Evolutionary conservation across 371 early-diverging fungal species (phyloP), one percentile per base, ranked within the genome.

Genomic region (Lichtheimia hyalospora): DNA sequence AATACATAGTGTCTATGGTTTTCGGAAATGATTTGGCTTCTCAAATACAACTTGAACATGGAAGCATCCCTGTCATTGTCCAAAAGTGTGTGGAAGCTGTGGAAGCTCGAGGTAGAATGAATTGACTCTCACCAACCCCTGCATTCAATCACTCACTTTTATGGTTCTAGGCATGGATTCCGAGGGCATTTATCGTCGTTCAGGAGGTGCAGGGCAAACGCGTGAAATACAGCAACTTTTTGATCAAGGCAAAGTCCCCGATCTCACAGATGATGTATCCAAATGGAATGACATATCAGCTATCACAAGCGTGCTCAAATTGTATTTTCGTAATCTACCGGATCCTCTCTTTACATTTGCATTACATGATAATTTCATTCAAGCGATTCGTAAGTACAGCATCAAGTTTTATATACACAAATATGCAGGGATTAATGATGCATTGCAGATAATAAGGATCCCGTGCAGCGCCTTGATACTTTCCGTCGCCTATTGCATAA

Each of bases 281-380:
- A 56, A 76, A 40, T 82, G 78, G 60, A 71, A 74, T 56, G 84
- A 82, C 62, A 82, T 85, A 39, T 75, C 79, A 52, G 75, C 84
- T 13, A 82, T 94, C 21, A 94, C 96, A 3, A 92, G 93, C 50
- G 82, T 94, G 23, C 74, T 96, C 60, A 95, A 94, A 69, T 92
- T 92, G 71, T 96, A 93, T 62, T 82, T 96, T 54, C 82, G 95
- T 23, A 91, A 89, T 21, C 54, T 95, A 62, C 94, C 95, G 0
- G 88, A 92, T 52, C 96, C 96, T 2, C 67, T 96, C 43, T 72
- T 96, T 62, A 93, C 94, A 1, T 87, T 75, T 68, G 84, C 88
- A 21, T 70, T 91, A 8, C 85, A 92, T 64, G 63, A 73, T 5
- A 62, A 86, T 28, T 95, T 94, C 72, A 78, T 93, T 49, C 78